Evolutionary conservation across 148 eudicot species (phyloP).

Genomic region (Camellia lanceoleosa): DNA sequence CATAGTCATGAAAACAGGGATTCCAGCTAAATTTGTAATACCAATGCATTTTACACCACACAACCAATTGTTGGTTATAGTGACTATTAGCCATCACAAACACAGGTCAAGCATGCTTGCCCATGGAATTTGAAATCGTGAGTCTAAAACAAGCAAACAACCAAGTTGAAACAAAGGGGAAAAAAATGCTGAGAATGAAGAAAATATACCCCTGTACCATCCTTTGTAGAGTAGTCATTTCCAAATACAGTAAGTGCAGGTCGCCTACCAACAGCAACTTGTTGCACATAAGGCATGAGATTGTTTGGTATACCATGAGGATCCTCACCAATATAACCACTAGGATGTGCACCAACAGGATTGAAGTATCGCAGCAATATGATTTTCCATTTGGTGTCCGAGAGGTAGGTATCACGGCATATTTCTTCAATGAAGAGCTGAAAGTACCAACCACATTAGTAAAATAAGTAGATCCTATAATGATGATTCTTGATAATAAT

Average conservation of each 20-base stretch:
- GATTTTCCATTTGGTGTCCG: constrained; percentile 80
- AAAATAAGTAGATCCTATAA: constrained; percentile 5
- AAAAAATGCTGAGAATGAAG: constrained; percentile 1
- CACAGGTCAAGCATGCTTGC: background rate
- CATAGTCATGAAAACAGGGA: background rate
- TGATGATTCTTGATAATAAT: too few relatives aligned
- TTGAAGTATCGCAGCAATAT: constrained; percentile 94
- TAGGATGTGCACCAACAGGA: constrained; percentile 96
- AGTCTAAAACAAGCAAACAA: background rate
- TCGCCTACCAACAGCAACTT: constrained; percentile 95
- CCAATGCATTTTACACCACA: background rate
- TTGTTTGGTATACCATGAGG: constrained; percentile 95
- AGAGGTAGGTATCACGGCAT: constrained; percentile 62
- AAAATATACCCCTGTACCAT: constrained; percentile 91
- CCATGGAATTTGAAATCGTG: background rate
- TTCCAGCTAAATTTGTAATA: background rate
- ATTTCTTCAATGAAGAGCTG: constrained; percentile 98
- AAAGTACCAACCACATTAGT: constrained; percentile 13
- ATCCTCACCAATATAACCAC: constrained; percentile 94
- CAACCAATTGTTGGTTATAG: background rate
- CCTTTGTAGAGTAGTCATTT: constrained; percentile 73
- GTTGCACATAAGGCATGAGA: constrained; percentile 97
- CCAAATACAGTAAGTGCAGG: constrained; percentile 80
- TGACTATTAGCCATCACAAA: background rate
- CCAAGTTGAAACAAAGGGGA: background rate